Base-by-base conservation (phyloP, 2,329 filamentous ascomycete species). In the Colletotrichum siamense region DNA sequence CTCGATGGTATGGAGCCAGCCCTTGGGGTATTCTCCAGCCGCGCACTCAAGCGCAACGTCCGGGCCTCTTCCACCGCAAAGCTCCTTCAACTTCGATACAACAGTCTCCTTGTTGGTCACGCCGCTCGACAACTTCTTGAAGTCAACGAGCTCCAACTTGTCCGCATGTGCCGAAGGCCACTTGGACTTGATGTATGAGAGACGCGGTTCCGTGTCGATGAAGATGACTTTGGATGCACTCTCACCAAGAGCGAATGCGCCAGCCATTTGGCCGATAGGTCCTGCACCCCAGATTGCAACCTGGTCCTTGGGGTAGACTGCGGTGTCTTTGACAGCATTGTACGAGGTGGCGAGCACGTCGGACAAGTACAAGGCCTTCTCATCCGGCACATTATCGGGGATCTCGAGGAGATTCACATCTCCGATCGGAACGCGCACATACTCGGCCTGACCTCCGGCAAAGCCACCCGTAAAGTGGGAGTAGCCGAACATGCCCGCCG, bases 261-360 rank as follows among this genome's bases (percentile, higher is more conserved):
- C 94, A 3, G 90, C 91, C 94, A 98, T 97, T 81, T 98, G 95
- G 0, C 96, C 95, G 68, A 98, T 95, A 1, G 95, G 96, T 0
- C 95, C 95, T 0, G 93, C 95, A n/a, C 95, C 95, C 77, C 95
- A 98, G 76, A 98, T 92, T 39, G 95, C 95, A 2, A 98, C 95
- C 3, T 92, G 88, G 79, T 98, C 95, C 15, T 91, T 92, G 39
- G 93, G 88, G 77, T 95, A 93, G n/a, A 98, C 94, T 2, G 92
- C 94, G 0, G 95, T 98, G 81, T 98, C 95, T 57, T 96, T 93
- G 49, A 98, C 95, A 68, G 91, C 92, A 81, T 98, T 93, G 90
- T 95, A 98, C 12, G 93, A 93, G 0, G 96, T 98, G 22, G 89
- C 88, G 3, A 98, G 84, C 1, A 98, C 95, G 82, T 98, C 96